Percentiles rank a stretch among this genome's conserved stretches.
These are phyloP conservation scores for Cryptosporidium ubiquitum DNA, from an alignment of 169 alveolate species.

Conservation along the genomic window DNA sequence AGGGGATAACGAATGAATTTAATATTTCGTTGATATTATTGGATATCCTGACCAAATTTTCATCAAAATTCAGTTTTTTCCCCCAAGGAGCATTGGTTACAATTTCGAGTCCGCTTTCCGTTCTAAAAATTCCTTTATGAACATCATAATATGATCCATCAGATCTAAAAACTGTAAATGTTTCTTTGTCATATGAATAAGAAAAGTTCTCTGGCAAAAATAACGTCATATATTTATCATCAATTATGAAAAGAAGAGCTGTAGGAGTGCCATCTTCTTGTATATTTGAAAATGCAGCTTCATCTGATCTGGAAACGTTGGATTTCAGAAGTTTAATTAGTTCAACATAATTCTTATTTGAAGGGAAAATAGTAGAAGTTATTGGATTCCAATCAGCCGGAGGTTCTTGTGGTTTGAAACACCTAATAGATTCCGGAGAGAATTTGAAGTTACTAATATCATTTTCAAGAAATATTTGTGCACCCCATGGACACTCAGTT, in stretches of 20 bases:
- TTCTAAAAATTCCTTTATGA: conserved; percentile 25
- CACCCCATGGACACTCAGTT: conserved; percentile 67
- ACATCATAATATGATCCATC: conserved; percentile 54
- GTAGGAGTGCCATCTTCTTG: conserved; percentile 42
- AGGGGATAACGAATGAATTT: conserved; percentile 12
- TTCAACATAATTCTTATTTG: conserved; percentile 15
- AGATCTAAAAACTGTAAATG: conserved; percentile 9
- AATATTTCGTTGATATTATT: neutral
- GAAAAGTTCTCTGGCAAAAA: conserved; percentile 43
- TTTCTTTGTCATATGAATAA: conserved; percentile 10
- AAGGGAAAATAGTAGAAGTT: conserved; percentile 51
- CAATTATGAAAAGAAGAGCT: conserved; percentile 44
- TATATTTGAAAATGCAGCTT: conserved; percentile 19
- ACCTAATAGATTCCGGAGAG: conserved; percentile 4
- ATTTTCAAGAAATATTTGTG: conserved; percentile 28
- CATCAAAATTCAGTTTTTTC: conserved; percentile 5
- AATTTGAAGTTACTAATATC: conserved; percentile 16
- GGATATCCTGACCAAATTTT: neutral
- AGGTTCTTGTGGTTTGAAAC: conserved; percentile 39
- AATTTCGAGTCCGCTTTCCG: conserved; percentile 40
- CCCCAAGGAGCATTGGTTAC: conserved; percentile 64
- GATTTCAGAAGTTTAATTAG: conserved; percentile 5
- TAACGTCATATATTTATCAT: conserved; percentile 29
- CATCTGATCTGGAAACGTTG: neutral
- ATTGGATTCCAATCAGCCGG: conserved; percentile 56